phyloP scores from a whole-genome alignment of 139 green algal species.

The Pleodorina starrii region DNA sequence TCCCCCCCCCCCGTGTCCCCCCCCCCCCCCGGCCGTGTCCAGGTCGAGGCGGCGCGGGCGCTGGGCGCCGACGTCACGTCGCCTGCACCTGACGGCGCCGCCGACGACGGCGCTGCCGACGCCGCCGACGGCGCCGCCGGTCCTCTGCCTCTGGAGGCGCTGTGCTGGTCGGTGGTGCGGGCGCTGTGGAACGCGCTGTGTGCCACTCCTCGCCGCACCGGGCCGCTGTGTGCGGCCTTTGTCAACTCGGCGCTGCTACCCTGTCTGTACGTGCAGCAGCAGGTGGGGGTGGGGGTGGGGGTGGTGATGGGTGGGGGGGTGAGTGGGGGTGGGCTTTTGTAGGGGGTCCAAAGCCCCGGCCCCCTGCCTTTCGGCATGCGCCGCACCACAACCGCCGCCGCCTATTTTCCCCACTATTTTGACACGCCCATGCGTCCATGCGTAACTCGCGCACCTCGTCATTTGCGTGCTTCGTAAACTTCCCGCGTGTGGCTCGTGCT shows the following conservation, averaged over 20 bases:
- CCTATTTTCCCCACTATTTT: no score
- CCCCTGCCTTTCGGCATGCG: no score
- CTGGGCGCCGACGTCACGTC: background rate
- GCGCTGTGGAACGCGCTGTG: constrained; percentile 50
- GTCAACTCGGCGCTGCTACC: constrained; percentile 64
- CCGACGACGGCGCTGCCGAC: background rate
- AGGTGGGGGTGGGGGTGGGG: background rate
- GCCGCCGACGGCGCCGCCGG: background rate
- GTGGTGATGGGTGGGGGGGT: background rate
- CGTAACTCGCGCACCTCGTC: no score
- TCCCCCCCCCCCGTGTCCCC: no score
- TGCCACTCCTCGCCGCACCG: constrained; percentile 39
- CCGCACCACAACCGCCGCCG: no score
- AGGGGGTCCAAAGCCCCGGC: no score
- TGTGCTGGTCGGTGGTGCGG: constrained; percentile 44
- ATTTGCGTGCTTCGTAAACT: no score
- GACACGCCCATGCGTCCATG: no score
- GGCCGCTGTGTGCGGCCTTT: constrained; percentile 45
- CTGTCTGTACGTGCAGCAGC: constrained; percentile 53
- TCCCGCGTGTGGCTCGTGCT: no score
- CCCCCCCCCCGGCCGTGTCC: no score
- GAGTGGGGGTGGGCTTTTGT: no score
- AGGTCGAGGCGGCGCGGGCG: background rate
- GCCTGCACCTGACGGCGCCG: no score
- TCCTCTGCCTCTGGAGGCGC: background rate